phyloP scores from a whole-genome alignment of 1,284 basidiomycete genomes.

The Taiwanofungus camphoratus region DNA sequence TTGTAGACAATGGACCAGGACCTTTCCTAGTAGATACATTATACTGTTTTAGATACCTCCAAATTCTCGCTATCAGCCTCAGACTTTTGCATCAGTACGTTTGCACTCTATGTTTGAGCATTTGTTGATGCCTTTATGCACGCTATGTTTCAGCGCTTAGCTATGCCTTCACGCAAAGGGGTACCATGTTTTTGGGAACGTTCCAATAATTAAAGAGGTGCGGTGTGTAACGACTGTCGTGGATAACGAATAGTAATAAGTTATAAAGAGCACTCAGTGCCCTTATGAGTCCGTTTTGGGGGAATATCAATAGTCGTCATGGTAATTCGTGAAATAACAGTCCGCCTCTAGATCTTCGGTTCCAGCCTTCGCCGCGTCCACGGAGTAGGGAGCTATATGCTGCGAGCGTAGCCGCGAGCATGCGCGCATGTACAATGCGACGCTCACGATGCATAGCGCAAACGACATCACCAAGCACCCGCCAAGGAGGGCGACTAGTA shows the following conservation, averaged over 20 bases:
- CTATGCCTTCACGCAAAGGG: no score
- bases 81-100: no score
- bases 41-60: no score
- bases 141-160: no score
- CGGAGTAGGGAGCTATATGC: constrained; percentile 4
- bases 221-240: not conserved
- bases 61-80: no score
- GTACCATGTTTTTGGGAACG: no score
- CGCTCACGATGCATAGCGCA: constrained; percentile 5
- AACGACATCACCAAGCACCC: constrained; percentile 6
- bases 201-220: constrained; percentile 1
- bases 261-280: constrained; percentile 8
- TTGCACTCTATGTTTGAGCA: no score
- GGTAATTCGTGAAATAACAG: not conserved
- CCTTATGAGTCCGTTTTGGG: constrained; percentile 2
- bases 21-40: no score
- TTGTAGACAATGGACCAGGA: no score
- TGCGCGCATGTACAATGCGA: constrained; percentile 7
- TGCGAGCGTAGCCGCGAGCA: not conserved
- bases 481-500: constrained; percentile 7
- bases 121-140: no score
- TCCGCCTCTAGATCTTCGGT: constrained; percentile 8
- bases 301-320: constrained; percentile 9
- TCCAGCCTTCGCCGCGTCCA: constrained; percentile 7
- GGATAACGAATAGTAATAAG: constrained; percentile 2